Conservation (phyloP, 208 protist species). For the Angomonas ambiguus region DNA sequence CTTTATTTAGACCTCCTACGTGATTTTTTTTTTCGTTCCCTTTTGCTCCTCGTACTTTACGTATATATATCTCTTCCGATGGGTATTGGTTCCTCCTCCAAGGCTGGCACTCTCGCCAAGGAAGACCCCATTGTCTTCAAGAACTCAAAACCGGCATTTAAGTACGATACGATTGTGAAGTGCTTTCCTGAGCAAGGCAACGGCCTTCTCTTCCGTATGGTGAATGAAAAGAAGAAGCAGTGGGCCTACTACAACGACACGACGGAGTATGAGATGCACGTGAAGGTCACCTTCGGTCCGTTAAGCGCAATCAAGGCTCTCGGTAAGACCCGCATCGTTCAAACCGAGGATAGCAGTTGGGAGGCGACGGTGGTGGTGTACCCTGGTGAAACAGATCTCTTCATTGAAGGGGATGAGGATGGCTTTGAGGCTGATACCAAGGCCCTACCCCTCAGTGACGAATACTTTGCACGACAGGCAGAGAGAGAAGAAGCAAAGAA, state of each 20-base stretch:
- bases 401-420: conserved; percentile 76
- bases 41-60: no score
- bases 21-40: no score
- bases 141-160: conserved; percentile 39
- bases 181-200: conserved; percentile 72
- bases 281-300: conserved; percentile 52
- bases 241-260: conserved; percentile 87
- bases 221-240: conserved; percentile 37
- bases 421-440: no score
- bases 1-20: no score
- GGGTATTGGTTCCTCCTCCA: conserved; percentile 30
- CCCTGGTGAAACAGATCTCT: conserved; percentile 48
- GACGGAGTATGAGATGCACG: conserved; percentile 50
- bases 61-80: no score
- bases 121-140: conserved; percentile 14
- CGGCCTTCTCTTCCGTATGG: conserved; percentile 71
- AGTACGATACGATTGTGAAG: conserved; percentile 34
- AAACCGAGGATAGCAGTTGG: conserved; percentile 32
- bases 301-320: no score
- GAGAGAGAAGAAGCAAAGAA: background rate
- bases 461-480: conserved; percentile 36
- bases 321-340: conserved; percentile 46
- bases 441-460: no score
- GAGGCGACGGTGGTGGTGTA: conserved; percentile 28
- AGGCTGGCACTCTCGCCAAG: no score